phyloP scores from a whole-genome alignment of 805 yeast species.

The Schwanniomyces vanrijiae region DNA sequence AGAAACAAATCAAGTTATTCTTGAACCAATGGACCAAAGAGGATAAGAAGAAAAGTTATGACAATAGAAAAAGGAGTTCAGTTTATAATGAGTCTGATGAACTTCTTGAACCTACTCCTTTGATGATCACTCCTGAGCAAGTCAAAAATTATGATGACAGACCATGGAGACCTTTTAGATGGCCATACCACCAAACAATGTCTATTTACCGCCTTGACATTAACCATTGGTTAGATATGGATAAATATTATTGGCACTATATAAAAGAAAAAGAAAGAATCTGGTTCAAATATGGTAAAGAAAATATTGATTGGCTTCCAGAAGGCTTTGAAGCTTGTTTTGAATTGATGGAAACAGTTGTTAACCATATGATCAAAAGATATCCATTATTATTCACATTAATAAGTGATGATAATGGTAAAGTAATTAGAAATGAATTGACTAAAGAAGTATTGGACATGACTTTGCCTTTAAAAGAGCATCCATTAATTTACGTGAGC shows the following conservation, averaged over 20 bases:
- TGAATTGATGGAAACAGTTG: slow-evolving; percentile 65
- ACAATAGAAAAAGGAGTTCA: slow-evolving; percentile 12
- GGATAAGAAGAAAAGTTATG: slow-evolving; percentile 1
- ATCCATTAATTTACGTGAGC: slow-evolving; percentile 61
- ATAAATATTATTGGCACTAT: slow-evolving; percentile 68
- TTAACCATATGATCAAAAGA: slow-evolving; percentile 57
- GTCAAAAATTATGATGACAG: slow-evolving; percentile 66
- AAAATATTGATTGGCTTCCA: slow-evolving; percentile 66
- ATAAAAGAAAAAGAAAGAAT: slow-evolving; percentile 62
- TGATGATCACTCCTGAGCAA: slow-evolving; percentile 65
- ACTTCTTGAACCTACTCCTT: slow-evolving; percentile 53
- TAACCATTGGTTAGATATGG: slow-evolving; percentile 81
- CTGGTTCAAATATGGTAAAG: slow-evolving; percentile 55
- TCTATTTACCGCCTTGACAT: slow-evolving; percentile 68
- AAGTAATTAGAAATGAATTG: slow-evolving; percentile 56
- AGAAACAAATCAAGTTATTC: slow-evolving; percentile 6
- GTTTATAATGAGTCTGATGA: slow-evolving; percentile 4
- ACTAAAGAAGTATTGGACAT: slow-evolving; percentile 65
- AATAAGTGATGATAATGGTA: slow-evolving; percentile 44
- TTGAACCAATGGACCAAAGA: background rate
- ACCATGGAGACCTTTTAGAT: slow-evolving; percentile 80
- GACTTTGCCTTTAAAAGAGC: slow-evolving; percentile 57
- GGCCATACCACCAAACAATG: slow-evolving; percentile 84
- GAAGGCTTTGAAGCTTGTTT: slow-evolving; percentile 59
- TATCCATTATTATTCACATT: slow-evolving; percentile 63